These are phyloP conservation scores for Acanthochlamys bracteata DNA, from an alignment of 106 monocot species.

Conservation along the genomic window DNA sequence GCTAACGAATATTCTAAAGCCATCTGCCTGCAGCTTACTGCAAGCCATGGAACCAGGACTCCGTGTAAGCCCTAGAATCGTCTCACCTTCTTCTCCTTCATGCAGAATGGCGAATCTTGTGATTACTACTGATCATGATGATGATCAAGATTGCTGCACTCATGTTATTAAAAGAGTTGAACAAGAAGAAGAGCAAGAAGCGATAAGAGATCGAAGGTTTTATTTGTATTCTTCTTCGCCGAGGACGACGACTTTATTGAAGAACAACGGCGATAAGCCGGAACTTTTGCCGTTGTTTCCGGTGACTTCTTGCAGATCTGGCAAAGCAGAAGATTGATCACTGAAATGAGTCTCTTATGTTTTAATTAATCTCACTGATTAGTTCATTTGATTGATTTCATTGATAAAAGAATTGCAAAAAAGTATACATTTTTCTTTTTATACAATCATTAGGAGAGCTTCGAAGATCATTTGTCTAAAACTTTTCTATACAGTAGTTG, in stretches of 20 bases:
- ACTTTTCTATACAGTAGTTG: no score
- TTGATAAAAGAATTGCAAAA: no score
- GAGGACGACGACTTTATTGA: background rate
- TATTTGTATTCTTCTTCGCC: constrained; percentile 33
- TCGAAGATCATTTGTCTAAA: no score
- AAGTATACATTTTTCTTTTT: no score
- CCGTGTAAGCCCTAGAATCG: no score
- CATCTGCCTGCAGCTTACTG: background rate
- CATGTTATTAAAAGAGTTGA: constrained; percentile 1
- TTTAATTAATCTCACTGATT: no score
- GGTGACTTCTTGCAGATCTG: background rate
- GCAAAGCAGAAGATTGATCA: no score
- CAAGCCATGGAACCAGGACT: background rate
- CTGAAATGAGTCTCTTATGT: no score
- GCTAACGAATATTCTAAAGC: constrained; percentile 18
- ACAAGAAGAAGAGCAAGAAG: constrained; percentile 38
- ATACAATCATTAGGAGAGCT: no score
- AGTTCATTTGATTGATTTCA: no score
- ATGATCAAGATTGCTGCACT: background rate
- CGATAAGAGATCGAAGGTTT: constrained; percentile 42
- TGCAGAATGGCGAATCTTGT: constrained; percentile 1
- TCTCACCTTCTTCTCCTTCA: constrained; percentile 33
- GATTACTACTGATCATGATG: no score
- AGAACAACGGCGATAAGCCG: no score
- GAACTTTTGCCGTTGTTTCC: constrained; percentile 28